Conservation (phyloP, 2,329 filamentous ascomycete species). For the Hymenoscyphus infarciens region DNA sequence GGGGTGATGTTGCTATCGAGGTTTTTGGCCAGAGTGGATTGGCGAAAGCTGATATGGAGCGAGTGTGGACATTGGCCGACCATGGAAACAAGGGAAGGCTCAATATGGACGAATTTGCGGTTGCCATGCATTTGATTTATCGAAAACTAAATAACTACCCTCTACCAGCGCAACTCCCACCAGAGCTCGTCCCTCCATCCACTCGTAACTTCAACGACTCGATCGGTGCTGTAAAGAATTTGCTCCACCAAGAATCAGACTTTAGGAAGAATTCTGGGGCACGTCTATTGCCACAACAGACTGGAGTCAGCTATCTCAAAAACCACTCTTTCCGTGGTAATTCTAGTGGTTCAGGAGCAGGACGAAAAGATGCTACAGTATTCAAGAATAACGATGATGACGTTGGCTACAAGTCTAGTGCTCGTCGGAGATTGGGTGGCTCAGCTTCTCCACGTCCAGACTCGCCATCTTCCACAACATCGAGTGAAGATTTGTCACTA, state of each 20-base stretch:
- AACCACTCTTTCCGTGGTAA: conserved; percentile 81
- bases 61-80: conserved; percentile 92
- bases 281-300: conserved; percentile 87
- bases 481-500: conserved; percentile 76
- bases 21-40: conserved; percentile 96
- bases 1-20: conserved; percentile 88
- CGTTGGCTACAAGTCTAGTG: conserved; percentile 89
- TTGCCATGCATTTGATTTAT: conserved; percentile 99
- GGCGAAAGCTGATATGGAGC: conserved; percentile 83
- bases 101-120: conserved; percentile 95
- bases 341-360: conserved; percentile 51
- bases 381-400: conserved; percentile 96
- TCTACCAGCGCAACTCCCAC: conserved; percentile 78
- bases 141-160: conserved; percentile 95
- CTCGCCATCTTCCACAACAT: conserved; percentile 64
- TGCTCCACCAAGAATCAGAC: conserved; percentile 87
- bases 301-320: conserved; percentile 97
- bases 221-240: conserved; percentile 85
- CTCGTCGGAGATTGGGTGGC: conserved; percentile 76
- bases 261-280: conserved; percentile 84
- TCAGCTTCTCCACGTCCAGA: conserved; percentile 74
- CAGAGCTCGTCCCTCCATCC: conserved; percentile 91
- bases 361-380: conserved; percentile 89
- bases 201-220: conserved; percentile 91
- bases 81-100: conserved; percentile 90